These are phyloP conservation scores for Penicillium sp. DNA, from an alignment of 2,329 filamentous ascomycete genomes.

Conservation along the genomic window DNA sequence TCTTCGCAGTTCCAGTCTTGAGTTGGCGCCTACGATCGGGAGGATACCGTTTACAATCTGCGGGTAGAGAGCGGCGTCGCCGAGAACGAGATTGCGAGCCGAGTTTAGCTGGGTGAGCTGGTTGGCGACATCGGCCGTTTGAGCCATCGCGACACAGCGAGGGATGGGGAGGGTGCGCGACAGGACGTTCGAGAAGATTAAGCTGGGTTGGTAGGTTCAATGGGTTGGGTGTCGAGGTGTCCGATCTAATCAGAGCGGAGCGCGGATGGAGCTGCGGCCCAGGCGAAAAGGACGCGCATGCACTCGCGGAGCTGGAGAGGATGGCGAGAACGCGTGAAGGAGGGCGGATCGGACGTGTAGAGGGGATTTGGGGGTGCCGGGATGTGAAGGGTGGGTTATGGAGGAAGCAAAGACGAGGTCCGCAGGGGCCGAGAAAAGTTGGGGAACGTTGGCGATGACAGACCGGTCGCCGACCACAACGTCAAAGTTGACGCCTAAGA, in stretches of 20 bases:
- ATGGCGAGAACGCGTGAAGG: background rate
- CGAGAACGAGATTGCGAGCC: constrained; percentile 84
- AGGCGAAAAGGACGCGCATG: constrained; percentile 10
- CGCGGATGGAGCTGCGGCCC: constrained; percentile 11
- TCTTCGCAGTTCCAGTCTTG: constrained; percentile 78
- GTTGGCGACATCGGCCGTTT: constrained; percentile 60
- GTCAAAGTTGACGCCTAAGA: background rate
- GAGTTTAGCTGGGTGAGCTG: constrained; percentile 86
- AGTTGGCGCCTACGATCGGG: constrained; percentile 77
- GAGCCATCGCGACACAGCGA: constrained; percentile 50
- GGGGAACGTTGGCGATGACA: constrained; percentile 6
- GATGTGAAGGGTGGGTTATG: constrained; percentile 6
- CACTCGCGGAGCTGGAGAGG: background rate
- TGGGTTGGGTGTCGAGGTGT: constrained; percentile 5
- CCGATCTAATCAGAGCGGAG: constrained; percentile 2
- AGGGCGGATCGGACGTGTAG: background rate
- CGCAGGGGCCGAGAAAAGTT: constrained; percentile 20
- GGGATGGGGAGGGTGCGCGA: constrained; percentile 8
- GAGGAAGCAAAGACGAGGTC: constrained; percentile 9
- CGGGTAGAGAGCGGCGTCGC: constrained; percentile 82
- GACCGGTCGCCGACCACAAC: background rate
- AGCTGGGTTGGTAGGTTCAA: constrained; percentile 3
- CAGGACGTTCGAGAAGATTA: background rate
- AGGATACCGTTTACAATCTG: constrained; percentile 89
- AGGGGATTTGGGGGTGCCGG: background rate